Conservation (phyloP, 257 asterid species). For the Verbascum thapsus region DNA sequence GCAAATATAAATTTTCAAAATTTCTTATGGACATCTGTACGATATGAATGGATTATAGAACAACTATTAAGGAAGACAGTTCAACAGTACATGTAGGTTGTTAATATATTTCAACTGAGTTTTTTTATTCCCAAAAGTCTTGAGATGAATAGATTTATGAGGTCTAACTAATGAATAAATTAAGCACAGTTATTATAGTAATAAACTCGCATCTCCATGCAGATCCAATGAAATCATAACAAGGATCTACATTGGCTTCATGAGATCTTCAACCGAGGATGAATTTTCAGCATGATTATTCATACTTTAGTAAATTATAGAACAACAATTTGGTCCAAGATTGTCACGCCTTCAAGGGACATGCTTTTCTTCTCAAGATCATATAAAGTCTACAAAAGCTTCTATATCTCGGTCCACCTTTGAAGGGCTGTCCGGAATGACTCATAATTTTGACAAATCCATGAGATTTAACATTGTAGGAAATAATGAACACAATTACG, state of each 20-base stretch:
- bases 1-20: no score
- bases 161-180: not conserved
- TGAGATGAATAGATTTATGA: not conserved
- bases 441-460: not conserved
- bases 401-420: conserved; percentile 23
- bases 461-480: not conserved
- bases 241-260: not conserved
- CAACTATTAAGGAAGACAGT: not conserved
- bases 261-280: conserved; percentile 1
- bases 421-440: conserved; percentile 15
- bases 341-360: conserved; percentile 31
- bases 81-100: no score
- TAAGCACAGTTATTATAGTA: not conserved
- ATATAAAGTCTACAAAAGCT: not conserved
- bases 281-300: conserved; percentile 18
- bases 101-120: not conserved
- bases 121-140: not conserved
- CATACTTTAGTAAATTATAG: conserved; percentile 8
- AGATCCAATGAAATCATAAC: not conserved
- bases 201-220: conserved; percentile 7
- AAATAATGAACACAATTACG: no score
- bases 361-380: conserved; percentile 9
- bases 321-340: conserved; percentile 25
- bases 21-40: not conserved
- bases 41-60: not conserved